A percentile compares a stretch with the other conserved stretches of the same genome.
phyloP scores from a whole-genome alignment of 1,284 basidiomycete genomes.

The Bjerkandera adusta region DNA sequence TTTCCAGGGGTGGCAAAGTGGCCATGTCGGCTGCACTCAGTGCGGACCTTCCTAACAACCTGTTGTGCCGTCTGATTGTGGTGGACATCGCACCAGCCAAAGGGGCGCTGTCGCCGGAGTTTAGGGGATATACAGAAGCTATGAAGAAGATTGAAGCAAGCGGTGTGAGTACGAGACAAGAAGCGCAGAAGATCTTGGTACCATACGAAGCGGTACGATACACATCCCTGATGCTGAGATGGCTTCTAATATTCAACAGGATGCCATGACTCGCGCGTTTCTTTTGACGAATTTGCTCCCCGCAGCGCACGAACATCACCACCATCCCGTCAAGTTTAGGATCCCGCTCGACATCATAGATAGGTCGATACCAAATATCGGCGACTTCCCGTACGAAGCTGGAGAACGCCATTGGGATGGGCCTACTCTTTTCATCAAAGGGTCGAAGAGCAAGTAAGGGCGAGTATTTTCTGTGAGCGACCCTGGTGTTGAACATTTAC shows the following conservation, averaged over 20 bases:
- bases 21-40: slow-evolving; percentile 78
- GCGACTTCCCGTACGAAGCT: slow-evolving; percentile 70
- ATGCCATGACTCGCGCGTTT: slow-evolving; percentile 71
- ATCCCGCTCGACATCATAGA: slow-evolving; percentile 71
- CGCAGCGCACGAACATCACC: slow-evolving; percentile 24
- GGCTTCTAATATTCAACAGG: slow-evolving; percentile 39
- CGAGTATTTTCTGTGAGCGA: background rate
- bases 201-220: slow-evolving; percentile 53
- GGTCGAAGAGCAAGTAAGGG: slow-evolving; percentile 68
- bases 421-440: slow-evolving; percentile 75
- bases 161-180: slow-evolving; percentile 53
- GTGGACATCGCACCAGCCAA: slow-evolving; percentile 79
- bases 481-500: background rate
- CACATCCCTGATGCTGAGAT: background rate
- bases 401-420: slow-evolving; percentile 61
- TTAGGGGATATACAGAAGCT: slow-evolving; percentile 59
- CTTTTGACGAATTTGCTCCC: slow-evolving; percentile 77
- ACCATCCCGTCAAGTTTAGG: slow-evolving; percentile 54
- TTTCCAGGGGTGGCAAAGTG: slow-evolving; percentile 80
- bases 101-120: slow-evolving; percentile 63
- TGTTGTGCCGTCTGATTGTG: slow-evolving; percentile 67
- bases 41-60: slow-evolving; percentile 42
- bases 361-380: slow-evolving; percentile 62
- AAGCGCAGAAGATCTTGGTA: slow-evolving; percentile 64
- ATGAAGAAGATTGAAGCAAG: slow-evolving; percentile 69